Base-by-base conservation (phyloP, 352 stramenopile species). In the Achlya hypogyna region DNA sequence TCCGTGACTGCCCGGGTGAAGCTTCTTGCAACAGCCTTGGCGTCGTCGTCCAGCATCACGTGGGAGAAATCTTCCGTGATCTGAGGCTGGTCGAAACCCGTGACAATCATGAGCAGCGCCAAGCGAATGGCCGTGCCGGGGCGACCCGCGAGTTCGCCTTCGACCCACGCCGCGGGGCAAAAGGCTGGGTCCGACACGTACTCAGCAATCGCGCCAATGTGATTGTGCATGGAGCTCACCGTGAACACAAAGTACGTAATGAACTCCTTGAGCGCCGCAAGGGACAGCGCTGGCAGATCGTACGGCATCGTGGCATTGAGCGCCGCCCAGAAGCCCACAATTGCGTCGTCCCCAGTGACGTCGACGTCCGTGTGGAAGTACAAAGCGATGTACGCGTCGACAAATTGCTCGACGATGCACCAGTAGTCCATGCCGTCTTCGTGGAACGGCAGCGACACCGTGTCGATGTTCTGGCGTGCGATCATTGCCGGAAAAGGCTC, bases 31-130 rank as follows among this genome's bases (percentile, higher is more conserved):
- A 63, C 5, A 12, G 20, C 1, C 35, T 63, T 63, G 54, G 54
- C 54, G n/a, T 5, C 25, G 22, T 63, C 54, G 22, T 63, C 54
- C 5, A 63, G 34, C 54, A 63, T 49, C 20, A 63, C 35, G 34
- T 63, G 54, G 4, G 54, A 63, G 22, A 63, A 63, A 51, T 63
- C 54, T 45, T 63, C 54, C 31, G 40, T 52, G 54, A 63, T 63
- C 29, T 31, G n/a, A 5, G 54, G 54, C 10, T 63, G 54, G 8
- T 22, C 45, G 22, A 63, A 63, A 14, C 54, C 54, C 5, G 54
- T 63, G 9, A 34, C 34, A n/a, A 34, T 35, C 54, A 63, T 63
- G 54, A 63, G 29, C 18, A 63, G 35, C 1, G 54, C 54, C 5
- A 63, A 22, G 34, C 54, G 54, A 28, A 63, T 35, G 34, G 34